Evolutionary conservation across 1,139 yeast genomes (phyloP).

Genomic region (Suhomyces ambrosiae): DNA sequence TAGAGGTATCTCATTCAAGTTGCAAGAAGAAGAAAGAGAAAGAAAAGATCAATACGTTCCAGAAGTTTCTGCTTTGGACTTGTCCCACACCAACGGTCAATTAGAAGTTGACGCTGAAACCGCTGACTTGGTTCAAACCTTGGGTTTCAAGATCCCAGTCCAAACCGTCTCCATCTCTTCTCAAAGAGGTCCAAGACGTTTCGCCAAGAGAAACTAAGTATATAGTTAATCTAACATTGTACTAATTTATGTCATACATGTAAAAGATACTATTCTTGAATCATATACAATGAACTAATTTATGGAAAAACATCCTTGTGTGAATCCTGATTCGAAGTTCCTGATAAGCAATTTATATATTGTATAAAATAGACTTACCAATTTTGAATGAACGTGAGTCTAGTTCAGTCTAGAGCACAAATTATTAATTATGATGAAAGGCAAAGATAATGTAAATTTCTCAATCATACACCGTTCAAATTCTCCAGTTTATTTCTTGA

Average conservation of each 20-base stretch:
- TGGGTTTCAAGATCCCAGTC: conserved; percentile 95
- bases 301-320: too few species aligned
- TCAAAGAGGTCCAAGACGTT: conserved; percentile 92
- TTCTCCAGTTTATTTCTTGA: too few species aligned
- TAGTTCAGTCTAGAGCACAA: too few species aligned
- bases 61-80: conserved; percentile 99
- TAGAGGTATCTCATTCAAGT: conserved; percentile 99
- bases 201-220: conserved; percentile 86
- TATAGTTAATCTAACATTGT: conserved; percentile 15
- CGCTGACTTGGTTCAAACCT: conserved; percentile 91
- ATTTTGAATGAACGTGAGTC: too few species aligned
- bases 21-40: conserved; percentile 99
- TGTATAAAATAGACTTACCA: too few species aligned
- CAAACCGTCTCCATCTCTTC: conserved; percentile 91
- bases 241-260: conserved; percentile 10
- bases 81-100: conserved; percentile 93
- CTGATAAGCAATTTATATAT: too few species aligned
- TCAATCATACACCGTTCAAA: too few species aligned
- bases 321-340: too few species aligned
- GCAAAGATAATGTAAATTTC: too few species aligned
- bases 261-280: not conserved
- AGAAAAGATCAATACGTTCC: conserved; percentile 99
- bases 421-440: too few species aligned
- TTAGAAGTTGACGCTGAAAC: conserved; percentile 98
- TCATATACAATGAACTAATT: too few species aligned